Conservation (phyloP, 2,329 filamentous ascomycete genomes). For the Tolypocladium nubicola region DNA sequence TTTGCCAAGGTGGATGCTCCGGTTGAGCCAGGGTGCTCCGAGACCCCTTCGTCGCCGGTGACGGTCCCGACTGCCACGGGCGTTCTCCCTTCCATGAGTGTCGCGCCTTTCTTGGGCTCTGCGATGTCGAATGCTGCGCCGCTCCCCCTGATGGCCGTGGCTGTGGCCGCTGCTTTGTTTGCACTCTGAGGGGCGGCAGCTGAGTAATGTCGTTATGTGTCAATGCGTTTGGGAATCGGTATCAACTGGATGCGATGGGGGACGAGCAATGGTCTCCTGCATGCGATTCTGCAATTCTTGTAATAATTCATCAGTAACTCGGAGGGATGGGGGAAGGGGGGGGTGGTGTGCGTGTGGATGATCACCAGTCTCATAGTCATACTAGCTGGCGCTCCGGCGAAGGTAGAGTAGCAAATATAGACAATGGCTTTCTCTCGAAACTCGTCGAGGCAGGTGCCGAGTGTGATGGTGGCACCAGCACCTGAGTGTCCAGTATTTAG, state of each 20-base stretch:
- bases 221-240: neutral
- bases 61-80: neutral
- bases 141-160: neutral
- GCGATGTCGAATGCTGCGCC: neutral
- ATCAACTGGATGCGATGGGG: neutral
- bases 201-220: neutral
- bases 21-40: neutral
- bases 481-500: too few species aligned
- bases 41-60: neutral
- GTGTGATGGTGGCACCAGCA: neutral
- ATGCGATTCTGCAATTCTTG: neutral
- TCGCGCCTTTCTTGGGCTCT: neutral
- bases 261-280: neutral
- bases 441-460: neutral
- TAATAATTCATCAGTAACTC: neutral
- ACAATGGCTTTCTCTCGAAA: neutral
- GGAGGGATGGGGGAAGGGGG: neutral
- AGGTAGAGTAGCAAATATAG: neutral
- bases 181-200: neutral
- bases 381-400: neutral
- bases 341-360: neutral
- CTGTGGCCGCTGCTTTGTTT: neutral
- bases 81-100: neutral
- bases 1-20: constrained; percentile 26
- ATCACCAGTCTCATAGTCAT: too few species aligned